Percentiles rank a stretch among this genome's conserved stretches.
phyloP scores from a whole-genome alignment of 2,329 filamentous ascomycete species.

The Colletotrichum sp. region DNA sequence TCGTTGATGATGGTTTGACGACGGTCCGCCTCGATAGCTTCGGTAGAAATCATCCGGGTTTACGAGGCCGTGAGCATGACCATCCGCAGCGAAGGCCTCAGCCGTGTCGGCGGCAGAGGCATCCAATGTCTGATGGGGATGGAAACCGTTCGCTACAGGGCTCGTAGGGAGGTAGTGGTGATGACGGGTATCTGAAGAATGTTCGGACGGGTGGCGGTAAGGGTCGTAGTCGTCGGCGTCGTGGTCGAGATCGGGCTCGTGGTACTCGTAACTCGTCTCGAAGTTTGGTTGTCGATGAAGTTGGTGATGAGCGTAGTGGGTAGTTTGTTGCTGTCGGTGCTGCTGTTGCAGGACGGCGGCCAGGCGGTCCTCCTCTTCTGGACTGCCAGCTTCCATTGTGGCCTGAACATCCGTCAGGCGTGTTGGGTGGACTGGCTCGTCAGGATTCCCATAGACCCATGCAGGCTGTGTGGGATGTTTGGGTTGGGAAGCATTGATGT shows the following conservation, averaged over 20 bases:
- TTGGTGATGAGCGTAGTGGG: slow-evolving; percentile 28
- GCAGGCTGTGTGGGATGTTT: slow-evolving; percentile 39
- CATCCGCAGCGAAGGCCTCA: slow-evolving; percentile 27
- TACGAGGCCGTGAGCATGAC: slow-evolving; percentile 46
- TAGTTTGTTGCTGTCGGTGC: slow-evolving; percentile 33
- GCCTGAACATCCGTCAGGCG: slow-evolving; percentile 50
- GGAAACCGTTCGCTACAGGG: slow-evolving; percentile 23
- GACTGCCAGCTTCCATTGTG: slow-evolving; percentile 55
- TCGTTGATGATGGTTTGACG: slow-evolving; percentile 32
- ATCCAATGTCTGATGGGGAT: slow-evolving; percentile 14
- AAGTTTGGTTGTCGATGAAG: slow-evolving; percentile 25
- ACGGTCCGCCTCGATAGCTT: slow-evolving; percentile 47
- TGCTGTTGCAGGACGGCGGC: slow-evolving; percentile 28
- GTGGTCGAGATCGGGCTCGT: slow-evolving; percentile 31
- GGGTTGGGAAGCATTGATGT: slow-evolving; percentile 50
- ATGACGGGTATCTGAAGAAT: slow-evolving; percentile 20
- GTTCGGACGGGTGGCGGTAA: slow-evolving; percentile 26
- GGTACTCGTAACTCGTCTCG: slow-evolving; percentile 27
- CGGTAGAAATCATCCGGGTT: slow-evolving; percentile 64
- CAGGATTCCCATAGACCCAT: slow-evolving; percentile 46
- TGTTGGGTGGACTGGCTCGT: slow-evolving; percentile 45
- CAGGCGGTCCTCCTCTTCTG: slow-evolving; percentile 47
- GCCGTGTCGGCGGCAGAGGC: slow-evolving; percentile 24
- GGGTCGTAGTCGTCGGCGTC: slow-evolving; percentile 28
- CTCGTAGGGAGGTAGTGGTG: slow-evolving; percentile 26